These are phyloP conservation scores for Tetrahymena borealis DNA, from an alignment of 73 alveolate species.

Conservation along the genomic window DNA sequence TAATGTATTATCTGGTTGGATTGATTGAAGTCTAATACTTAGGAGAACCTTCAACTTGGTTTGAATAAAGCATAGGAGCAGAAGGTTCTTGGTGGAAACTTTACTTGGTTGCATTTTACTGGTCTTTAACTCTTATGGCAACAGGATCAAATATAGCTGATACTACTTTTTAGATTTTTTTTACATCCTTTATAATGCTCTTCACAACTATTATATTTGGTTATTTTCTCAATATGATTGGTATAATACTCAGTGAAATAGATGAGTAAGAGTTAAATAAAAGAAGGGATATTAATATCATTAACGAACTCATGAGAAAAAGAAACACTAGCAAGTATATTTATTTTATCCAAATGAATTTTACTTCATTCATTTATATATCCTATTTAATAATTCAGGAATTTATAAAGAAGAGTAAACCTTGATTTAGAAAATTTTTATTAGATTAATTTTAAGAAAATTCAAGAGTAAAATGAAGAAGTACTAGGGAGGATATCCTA, in stretches of 20 bases:
- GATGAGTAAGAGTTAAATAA: not conserved
- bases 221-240: not conserved
- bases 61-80: not conserved
- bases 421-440: not conserved
- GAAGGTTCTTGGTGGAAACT: not conserved
- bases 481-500: not conserved
- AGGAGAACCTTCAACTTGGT: not conserved
- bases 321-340: not conserved
- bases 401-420: not conserved
- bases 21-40: not conserved
- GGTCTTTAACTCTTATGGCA: not conserved
- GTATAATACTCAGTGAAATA: not conserved
- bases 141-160: not conserved
- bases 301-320: not conserved
- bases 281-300: not conserved
- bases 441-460: not conserved
- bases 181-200: not conserved
- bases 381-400: not conserved
- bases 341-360: not conserved
- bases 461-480: not conserved
- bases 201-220: not conserved
- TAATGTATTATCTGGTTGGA: not conserved
- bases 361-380: not conserved
- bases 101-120: not conserved
- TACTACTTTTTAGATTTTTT: not conserved